These are phyloP conservation scores for Podaxis pistillaris DNA, from an alignment of 768 basidiomycete species.

Conservation along the genomic window DNA sequence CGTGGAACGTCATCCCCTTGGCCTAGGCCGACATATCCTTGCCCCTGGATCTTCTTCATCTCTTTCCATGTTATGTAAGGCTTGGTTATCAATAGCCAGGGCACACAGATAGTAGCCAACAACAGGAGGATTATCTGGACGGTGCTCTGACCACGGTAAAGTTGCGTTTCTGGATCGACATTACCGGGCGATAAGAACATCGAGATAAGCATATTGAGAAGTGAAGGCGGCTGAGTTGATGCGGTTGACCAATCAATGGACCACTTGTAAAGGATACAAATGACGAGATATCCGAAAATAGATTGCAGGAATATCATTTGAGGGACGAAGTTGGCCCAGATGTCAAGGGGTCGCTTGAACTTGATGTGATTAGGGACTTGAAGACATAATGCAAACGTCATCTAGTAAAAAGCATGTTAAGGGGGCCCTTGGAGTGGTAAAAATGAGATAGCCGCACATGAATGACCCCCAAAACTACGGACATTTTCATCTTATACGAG, in stretches of 20 bases:
- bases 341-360: slow-evolving; percentile 84
- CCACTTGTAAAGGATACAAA: slow-evolving; percentile 99
- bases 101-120: slow-evolving; percentile 84
- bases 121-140: slow-evolving; percentile 80
- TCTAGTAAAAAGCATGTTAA: slow-evolving; percentile 47
- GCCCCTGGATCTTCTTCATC: slow-evolving; percentile 75
- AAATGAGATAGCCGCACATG: slow-evolving; percentile 60
- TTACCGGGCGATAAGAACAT: slow-evolving; percentile 94
- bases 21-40: slow-evolving; percentile 74
- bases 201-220: slow-evolving; percentile 92
- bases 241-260: slow-evolving; percentile 83
- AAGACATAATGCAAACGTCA: slow-evolving; percentile 97
- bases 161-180: slow-evolving; percentile 62
- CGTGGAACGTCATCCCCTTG: slow-evolving; percentile 54
- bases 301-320: slow-evolving; percentile 97
- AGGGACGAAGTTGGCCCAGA: slow-evolving; percentile 94
- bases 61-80: slow-evolving; percentile 93
- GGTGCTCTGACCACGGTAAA: slow-evolving; percentile 86
- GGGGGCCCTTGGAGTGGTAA: not conserved
- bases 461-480: slow-evolving; percentile 91
- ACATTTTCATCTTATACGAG: slow-evolving; percentile 99
- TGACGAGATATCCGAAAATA: slow-evolving; percentile 93
- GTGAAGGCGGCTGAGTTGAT: slow-evolving; percentile 72
- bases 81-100: slow-evolving; percentile 91
- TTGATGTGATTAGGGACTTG: slow-evolving; percentile 94